Conservation (phyloP, 768 basidiomycete genomes). For the Termitomyces sp. region DNA sequence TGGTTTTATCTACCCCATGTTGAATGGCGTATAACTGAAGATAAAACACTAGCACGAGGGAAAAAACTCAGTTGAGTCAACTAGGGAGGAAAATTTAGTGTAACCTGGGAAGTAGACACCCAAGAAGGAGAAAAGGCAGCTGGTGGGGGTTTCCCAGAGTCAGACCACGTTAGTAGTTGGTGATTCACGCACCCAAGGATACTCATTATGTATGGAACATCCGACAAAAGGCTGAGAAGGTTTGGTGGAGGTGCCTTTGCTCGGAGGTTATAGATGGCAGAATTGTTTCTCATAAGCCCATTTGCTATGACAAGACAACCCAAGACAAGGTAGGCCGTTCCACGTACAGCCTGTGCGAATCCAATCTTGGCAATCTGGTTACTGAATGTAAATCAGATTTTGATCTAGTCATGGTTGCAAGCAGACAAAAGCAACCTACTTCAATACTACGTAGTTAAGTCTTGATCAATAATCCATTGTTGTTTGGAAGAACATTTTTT, state of each 20-base stretch:
- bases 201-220: constrained; percentile 21
- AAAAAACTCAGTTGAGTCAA: not conserved
- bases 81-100: not conserved
- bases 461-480: not conserved
- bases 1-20: constrained; percentile 12
- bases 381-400: constrained; percentile 7
- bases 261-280: constrained; percentile 5
- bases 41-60: not conserved
- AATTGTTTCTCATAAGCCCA: not conserved
- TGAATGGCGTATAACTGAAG: constrained; percentile 15
- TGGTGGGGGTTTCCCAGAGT: not conserved
- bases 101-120: constrained; percentile 11
- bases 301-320: constrained; percentile 21
- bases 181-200: constrained; percentile 18
- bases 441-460: constrained; percentile 14
- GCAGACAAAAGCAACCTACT: constrained; percentile 2
- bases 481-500: not conserved
- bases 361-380: constrained; percentile 16
- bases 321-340: constrained; percentile 2
- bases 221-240: constrained; percentile 18
- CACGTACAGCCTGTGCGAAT: constrained; percentile 22
- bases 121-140: constrained; percentile 1
- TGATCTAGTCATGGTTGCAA: not conserved
- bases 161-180: not conserved
- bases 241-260: not conserved